Percentiles rank a stretch among this genome's conserved stretches.
These are phyloP conservation scores for Fusarium caatingaense DNA, from an alignment of 2,329 filamentous ascomycete genomes.

Conservation along the genomic window DNA sequence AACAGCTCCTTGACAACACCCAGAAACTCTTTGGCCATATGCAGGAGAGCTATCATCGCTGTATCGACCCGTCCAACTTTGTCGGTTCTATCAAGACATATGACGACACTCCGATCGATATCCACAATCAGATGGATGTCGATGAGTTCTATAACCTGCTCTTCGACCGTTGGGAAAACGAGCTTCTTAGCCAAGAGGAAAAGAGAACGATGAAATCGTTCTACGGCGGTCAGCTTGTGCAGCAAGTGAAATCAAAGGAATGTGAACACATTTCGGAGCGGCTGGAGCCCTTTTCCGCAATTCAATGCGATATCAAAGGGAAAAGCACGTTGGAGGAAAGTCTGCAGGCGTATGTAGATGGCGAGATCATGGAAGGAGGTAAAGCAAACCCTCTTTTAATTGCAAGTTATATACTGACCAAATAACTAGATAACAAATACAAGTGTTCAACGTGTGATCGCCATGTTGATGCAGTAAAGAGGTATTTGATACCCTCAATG, in stretches of 20 bases:
- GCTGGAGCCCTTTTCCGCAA: conserved; percentile 90
- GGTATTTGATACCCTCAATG: conserved; percentile 57
- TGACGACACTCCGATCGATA: conserved; percentile 84
- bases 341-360: conserved; percentile 92
- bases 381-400: conserved; percentile 42
- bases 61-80: conserved; percentile 77
- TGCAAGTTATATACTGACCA: conserved; percentile 17
- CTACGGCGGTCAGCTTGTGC: conserved; percentile 90
- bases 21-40: conserved; percentile 86
- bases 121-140: conserved; percentile 94
- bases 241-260: conserved; percentile 95
- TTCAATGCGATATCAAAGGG: conserved; percentile 96
- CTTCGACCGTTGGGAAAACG: conserved; percentile 89
- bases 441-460: conserved; percentile 91
- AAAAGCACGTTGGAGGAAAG: conserved; percentile 87
- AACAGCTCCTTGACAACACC: conserved; percentile 79
- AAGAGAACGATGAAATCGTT: conserved; percentile 83
- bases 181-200: conserved; percentile 74
- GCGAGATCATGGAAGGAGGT: conserved; percentile 94
- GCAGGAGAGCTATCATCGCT: conserved; percentile 83
- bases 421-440: conserved; percentile 87
- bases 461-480: conserved; percentile 93
- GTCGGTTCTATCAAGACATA: conserved; percentile 84
- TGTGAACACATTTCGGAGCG: conserved; percentile 93
- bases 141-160: conserved; percentile 97